These are phyloP conservation scores for Musa troglodytarum DNA, from an alignment of 176 grass and related monocot genomes.

Conservation along the genomic window DNA sequence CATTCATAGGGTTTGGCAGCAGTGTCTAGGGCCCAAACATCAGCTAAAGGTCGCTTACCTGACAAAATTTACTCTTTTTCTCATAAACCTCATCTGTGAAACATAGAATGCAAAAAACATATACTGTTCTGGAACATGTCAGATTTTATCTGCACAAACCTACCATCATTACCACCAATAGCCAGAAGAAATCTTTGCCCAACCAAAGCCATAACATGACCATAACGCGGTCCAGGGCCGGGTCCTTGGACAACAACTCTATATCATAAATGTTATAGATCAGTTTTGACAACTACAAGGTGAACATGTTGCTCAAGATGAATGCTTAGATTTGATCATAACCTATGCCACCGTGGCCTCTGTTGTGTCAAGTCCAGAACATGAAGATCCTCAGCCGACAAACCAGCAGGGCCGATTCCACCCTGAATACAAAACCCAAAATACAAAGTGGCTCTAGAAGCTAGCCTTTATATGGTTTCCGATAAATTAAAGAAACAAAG, in stretches of 20 bases:
- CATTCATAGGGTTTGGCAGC: constrained; percentile 95
- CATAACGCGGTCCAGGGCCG: constrained; percentile 86
- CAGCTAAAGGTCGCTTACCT: constrained; percentile 89
- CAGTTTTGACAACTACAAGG: not conserved
- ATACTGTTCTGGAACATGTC: not conserved
- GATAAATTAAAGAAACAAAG: not conserved
- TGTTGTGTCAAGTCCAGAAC: constrained; percentile 89
- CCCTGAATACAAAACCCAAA: constrained; percentile 40
- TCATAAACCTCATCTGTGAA: not conserved
- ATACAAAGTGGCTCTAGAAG: not conserved
- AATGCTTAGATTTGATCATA: constrained; percentile 10
- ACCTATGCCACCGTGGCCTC: constrained; percentile 93
- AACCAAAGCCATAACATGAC: constrained; percentile 98
- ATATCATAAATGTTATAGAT: not conserved
- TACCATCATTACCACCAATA: constrained; percentile 99
- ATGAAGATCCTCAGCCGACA: constrained; percentile 97
- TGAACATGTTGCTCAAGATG: not conserved
- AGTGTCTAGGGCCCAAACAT: constrained; percentile 98
- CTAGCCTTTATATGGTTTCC: not conserved
- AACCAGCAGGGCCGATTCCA: constrained; percentile 92
- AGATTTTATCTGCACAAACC: not conserved
- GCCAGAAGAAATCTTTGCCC: constrained; percentile 92
- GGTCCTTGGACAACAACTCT: constrained; percentile 96
- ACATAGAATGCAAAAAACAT: not conserved
- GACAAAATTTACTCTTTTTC: constrained; percentile 25